Evolutionary conservation across 139 green algal genomes (phyloP).

Genomic region (Mychonastes homosphaera): DNA sequence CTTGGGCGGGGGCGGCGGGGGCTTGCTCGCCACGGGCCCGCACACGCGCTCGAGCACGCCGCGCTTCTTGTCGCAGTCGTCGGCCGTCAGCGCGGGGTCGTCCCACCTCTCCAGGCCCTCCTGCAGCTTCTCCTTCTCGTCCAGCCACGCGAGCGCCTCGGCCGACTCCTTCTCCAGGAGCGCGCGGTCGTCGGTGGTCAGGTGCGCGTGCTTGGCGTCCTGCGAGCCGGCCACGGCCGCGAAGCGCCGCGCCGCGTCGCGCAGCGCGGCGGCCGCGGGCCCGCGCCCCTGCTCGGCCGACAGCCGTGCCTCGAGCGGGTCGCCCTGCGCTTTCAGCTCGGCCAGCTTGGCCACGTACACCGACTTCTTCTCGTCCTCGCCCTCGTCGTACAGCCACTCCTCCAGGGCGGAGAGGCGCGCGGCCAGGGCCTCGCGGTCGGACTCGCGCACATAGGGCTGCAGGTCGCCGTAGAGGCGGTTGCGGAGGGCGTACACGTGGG

Average conservation of each 20-base stretch:
- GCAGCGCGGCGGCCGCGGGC: conserved; percentile 18
- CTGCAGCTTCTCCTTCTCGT: conserved; percentile 34
- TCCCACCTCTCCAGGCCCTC: conserved; percentile 37
- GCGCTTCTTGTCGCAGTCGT: conserved; percentile 81
- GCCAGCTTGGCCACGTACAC: conserved; percentile 85
- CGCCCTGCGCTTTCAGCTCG: conserved; percentile 64
- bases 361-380: conserved; percentile 85
- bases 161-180: conserved; percentile 65
- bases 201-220: conserved; percentile 59
- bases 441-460: conserved; percentile 51
- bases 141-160: conserved; percentile 72
- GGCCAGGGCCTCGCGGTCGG: conserved; percentile 45
- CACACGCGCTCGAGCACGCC: conserved; percentile 65
- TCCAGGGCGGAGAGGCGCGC: conserved; percentile 59
- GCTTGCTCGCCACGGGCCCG: conserved; percentile 81
- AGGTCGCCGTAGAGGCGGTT: conserved; percentile 60
- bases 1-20: conserved; percentile 48
- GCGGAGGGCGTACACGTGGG: conserved; percentile 85
- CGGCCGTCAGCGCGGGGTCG: conserved; percentile 62
- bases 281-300: conserved; percentile 26
- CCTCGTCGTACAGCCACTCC: conserved; percentile 99
- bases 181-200: conserved; percentile 63
- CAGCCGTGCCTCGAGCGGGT: conserved; percentile 50
- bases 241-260: conserved; percentile 5
- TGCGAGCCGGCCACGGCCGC: conserved; percentile 22